phyloP scores from a whole-genome alignment of 169 alveolate species.

The Eimeria tenella region DNA sequence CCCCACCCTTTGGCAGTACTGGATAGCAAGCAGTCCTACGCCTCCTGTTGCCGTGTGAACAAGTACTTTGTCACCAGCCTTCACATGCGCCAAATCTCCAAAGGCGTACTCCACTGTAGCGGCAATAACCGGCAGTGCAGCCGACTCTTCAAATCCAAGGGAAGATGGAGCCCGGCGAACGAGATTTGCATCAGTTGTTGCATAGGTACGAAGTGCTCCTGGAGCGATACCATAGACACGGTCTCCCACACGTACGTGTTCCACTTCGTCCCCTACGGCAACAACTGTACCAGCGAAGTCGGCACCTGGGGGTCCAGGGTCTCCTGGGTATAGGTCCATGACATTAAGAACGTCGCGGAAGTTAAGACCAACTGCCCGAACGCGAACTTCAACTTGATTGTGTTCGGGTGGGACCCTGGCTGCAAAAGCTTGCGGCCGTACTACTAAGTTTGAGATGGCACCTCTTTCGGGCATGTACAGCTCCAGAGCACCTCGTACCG shows the following conservation, averaged over 20 bases:
- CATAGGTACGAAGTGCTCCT: constrained; percentile 72
- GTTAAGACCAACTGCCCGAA: constrained; percentile 83
- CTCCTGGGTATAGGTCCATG: constrained; percentile 89
- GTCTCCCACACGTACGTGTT: constrained; percentile 80
- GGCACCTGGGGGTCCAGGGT: constrained; percentile 90
- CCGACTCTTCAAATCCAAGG: constrained; percentile 83
- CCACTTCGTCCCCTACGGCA: constrained; percentile 71
- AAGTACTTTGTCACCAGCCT: constrained; percentile 83
- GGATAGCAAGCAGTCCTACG: constrained; percentile 85
- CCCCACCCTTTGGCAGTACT: constrained; percentile 83
- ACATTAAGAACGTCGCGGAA: constrained; percentile 87
- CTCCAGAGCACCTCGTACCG: constrained; percentile 78
- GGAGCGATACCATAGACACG: constrained; percentile 86
- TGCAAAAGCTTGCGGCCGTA: constrained; percentile 81
- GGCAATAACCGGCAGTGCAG: constrained; percentile 85
- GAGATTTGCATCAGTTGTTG: constrained; percentile 33
- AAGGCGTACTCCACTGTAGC: constrained; percentile 85
- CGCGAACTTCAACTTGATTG: constrained; percentile 79
- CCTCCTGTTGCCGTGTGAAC: constrained; percentile 86
- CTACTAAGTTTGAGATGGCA: constrained; percentile 79
- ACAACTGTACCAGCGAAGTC: constrained; percentile 86
- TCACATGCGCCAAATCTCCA: constrained; percentile 85
- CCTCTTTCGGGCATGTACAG: constrained; percentile 81
- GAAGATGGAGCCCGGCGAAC: constrained; percentile 38
- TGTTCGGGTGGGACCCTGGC: constrained; percentile 76